phyloP scores from a whole-genome alignment of 495 filamentous ascomycete species.

The Penicillium flavigenum region DNA sequence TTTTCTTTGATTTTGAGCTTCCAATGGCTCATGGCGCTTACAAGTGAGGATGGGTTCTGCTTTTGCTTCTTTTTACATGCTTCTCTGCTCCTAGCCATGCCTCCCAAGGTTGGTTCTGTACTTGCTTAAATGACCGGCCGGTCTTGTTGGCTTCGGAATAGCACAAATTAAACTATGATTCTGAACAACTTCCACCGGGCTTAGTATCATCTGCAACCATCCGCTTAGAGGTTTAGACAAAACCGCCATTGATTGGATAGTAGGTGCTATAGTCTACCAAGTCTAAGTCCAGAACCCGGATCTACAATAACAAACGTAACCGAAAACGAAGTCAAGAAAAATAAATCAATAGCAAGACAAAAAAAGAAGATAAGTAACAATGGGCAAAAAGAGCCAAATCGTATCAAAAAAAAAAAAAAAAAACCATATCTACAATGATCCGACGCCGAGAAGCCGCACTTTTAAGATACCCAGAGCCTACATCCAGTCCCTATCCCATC shows the following conservation, averaged over 20 bases:
- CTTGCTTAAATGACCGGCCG: constrained; percentile 21
- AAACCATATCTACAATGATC: constrained; percentile 34
- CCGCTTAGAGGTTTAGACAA: not conserved
- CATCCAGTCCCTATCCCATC: constrained; percentile 18
- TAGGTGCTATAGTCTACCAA: not conserved
- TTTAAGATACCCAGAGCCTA: constrained; percentile 26
- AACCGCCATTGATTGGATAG: not conserved
- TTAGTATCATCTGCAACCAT: not conserved
- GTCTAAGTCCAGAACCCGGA: not conserved
- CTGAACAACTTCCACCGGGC: not conserved
- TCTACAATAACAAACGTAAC: not conserved
- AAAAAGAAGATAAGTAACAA: constrained; percentile 6
- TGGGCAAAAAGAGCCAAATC: constrained; percentile 25
- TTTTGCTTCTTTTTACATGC: constrained; percentile 4
- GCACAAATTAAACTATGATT: constrained; percentile 14
- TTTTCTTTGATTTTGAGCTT: constrained; percentile 16
- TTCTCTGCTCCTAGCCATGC: constrained; percentile 8
- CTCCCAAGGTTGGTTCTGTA: constrained; percentile 15
- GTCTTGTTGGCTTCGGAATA: constrained; percentile 11
- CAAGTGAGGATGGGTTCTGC: constrained; percentile 14
- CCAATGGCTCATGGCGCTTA: constrained; percentile 20
- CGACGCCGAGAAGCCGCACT: constrained; percentile 34
- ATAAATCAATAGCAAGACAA: constrained; percentile 12
- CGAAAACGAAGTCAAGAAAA: constrained; percentile 9
- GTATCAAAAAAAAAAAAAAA: constrained; percentile 30